Evolutionary conservation across 2,329 filamentous ascomycete species (phyloP).

Genomic region (Penicillium sp.): DNA sequence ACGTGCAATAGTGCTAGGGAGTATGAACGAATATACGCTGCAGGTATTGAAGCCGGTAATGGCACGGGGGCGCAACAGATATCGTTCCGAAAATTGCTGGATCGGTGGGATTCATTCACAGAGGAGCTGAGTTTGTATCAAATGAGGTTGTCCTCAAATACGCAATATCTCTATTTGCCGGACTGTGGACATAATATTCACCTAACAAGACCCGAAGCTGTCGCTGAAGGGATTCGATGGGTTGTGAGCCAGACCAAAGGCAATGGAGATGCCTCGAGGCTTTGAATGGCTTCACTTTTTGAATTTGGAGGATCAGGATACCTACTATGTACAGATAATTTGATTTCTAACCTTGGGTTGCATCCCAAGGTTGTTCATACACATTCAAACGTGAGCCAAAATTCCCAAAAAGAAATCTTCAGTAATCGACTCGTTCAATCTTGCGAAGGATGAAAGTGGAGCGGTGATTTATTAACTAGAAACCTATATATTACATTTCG

Average conservation of each 20-base stretch:
- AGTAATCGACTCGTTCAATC: too few relatives aligned
- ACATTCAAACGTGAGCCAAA: too few relatives aligned
- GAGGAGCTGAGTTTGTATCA: constrained; percentile 34
- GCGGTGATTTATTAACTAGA: not conserved
- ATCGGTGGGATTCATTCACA: constrained; percentile 31
- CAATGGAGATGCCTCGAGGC: not conserved
- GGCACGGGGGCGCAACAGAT: constrained; percentile 33
- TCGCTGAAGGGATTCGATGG: constrained; percentile 40
- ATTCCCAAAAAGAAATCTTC: too few relatives aligned
- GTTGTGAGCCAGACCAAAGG: constrained; percentile 15
- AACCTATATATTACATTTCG: not conserved
- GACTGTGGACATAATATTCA: constrained; percentile 44
- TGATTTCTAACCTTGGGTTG: too few relatives aligned
- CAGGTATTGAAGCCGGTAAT: constrained; percentile 35
- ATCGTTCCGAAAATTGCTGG: constrained; percentile 31
- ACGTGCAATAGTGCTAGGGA: constrained; percentile 34
- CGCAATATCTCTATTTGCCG: constrained; percentile 31
- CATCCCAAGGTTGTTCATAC: constrained; percentile 5
- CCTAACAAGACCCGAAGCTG: constrained; percentile 36
- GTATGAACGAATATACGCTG: constrained; percentile 35
- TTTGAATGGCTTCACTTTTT: not conserved
- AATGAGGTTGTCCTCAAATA: constrained; percentile 32
- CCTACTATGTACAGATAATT: too few relatives aligned
- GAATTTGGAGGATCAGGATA: too few relatives aligned
- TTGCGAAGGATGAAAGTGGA: too few relatives aligned